Conservation (phyloP, 495 filamentous ascomycete genomes). For the Recurvomyces mirabilis region DNA sequence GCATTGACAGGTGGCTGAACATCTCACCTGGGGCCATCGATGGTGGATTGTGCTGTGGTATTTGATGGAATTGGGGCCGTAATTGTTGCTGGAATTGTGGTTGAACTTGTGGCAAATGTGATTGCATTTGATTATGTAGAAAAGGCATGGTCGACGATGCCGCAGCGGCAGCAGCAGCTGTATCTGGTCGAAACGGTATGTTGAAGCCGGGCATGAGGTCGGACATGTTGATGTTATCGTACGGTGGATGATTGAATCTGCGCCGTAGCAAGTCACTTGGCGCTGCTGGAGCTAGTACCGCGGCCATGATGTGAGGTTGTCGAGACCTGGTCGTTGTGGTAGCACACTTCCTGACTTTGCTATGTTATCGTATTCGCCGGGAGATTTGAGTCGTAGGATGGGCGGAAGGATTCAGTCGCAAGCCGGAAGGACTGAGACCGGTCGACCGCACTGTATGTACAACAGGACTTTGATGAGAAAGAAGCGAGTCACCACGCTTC, state of each 20-base stretch:
- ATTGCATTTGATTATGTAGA: neutral
- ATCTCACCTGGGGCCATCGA: conserved; percentile 1
- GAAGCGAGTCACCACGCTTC: neutral
- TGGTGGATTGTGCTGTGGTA: too few species aligned
- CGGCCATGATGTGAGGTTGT: conserved; percentile 6
- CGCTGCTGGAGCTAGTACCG: conserved; percentile 1
- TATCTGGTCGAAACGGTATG: conserved; percentile 11
- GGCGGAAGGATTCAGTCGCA: too few species aligned
- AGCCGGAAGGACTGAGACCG: too few species aligned
- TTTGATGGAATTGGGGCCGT: too few species aligned
- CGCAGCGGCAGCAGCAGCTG: neutral
- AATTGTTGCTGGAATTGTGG: neutral
- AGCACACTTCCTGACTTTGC: neutral
- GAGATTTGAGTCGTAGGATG: too few species aligned
- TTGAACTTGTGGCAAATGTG: too few species aligned
- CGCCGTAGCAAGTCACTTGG: conserved; percentile 13
- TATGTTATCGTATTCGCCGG: neutral
- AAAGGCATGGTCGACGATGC: conserved; percentile 2
- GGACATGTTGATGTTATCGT: conserved; percentile 2
- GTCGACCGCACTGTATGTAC: neutral
- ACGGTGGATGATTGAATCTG: conserved; percentile 13
- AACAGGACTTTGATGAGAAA: neutral
- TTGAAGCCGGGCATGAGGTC: conserved; percentile 16
- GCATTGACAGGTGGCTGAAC: neutral
- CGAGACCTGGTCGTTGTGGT: neutral